These are phyloP conservation scores for Myotisia sp. DNA, from an alignment of 2,329 filamentous ascomycete genomes.

Conservation along the genomic window DNA sequence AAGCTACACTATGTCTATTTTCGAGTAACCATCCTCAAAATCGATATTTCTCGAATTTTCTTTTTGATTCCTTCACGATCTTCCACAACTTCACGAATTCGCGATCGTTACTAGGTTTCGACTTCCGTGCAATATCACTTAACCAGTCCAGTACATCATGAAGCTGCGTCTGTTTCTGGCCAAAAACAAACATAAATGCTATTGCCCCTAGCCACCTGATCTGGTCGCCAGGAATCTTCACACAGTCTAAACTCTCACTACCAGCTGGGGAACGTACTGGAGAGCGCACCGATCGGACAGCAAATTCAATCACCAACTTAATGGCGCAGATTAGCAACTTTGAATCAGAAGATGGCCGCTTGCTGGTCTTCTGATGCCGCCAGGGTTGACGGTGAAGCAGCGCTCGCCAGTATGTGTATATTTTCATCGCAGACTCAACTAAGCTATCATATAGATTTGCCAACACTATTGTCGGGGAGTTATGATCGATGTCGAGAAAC, in stretches of 20 bases:
- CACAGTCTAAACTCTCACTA: conserved; percentile 37
- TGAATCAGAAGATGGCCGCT: not conserved
- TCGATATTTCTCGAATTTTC: too few species aligned
- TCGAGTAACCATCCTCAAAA: too few species aligned
- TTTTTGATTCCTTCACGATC: conserved; percentile 22
- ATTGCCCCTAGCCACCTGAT: conserved; percentile 50
- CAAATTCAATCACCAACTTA: conserved; percentile 43
- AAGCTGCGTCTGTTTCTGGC: conserved; percentile 58
- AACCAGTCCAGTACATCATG: conserved; percentile 54
- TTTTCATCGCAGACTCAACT: conserved; percentile 61
- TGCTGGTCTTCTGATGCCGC: too few species aligned
- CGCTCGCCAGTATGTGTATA: conserved; percentile 46
- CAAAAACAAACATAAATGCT: conserved; percentile 56
- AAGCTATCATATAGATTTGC: conserved; percentile 65
- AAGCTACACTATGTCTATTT: too few species aligned
- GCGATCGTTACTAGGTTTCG: conserved; percentile 24
- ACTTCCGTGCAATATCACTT: conserved; percentile 31
- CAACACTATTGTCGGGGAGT: conserved; percentile 53
- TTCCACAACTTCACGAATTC: conserved; percentile 21
- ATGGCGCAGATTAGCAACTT: conserved; percentile 43
- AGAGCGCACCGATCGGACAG: conserved; percentile 30
- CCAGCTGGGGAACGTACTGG: too few species aligned
- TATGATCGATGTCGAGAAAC: conserved; percentile 55
- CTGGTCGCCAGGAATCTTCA: conserved; percentile 47
- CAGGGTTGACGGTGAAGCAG: conserved; percentile 38